Conservation (phyloP, 208 protist genomes). For the Trypanosomatidae sp. region DNA sequence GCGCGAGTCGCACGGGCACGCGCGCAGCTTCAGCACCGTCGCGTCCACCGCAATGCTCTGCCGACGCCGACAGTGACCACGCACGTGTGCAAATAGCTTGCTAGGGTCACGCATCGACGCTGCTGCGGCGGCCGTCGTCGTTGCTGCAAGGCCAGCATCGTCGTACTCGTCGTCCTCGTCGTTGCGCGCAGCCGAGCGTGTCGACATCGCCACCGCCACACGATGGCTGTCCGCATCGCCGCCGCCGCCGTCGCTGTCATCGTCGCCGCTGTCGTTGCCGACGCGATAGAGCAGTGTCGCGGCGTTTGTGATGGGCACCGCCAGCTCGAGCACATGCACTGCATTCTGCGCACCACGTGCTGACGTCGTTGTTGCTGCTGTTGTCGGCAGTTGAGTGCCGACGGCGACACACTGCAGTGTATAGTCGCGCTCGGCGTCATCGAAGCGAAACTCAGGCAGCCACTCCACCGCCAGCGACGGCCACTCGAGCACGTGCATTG, state of each 20-base stretch:
- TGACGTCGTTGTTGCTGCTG: too few relatives aligned
- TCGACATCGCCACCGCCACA: too few relatives aligned
- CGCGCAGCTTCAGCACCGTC: slow-evolving; percentile 32
- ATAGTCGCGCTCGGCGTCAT: slow-evolving; percentile 33
- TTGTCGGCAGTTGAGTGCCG: slow-evolving; percentile 19
- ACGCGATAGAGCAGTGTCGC: too few relatives aligned
- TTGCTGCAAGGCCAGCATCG: too few relatives aligned
- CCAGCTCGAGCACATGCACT: slow-evolving; percentile 43
- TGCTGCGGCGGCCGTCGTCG: too few relatives aligned
- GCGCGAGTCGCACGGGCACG: slow-evolving; percentile 23
- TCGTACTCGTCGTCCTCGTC: too few relatives aligned
- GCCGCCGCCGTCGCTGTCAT: too few relatives aligned
- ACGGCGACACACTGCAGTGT: slow-evolving; percentile 37
- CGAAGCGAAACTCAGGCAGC: slow-evolving; percentile 25
- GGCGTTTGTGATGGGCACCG: slow-evolving; percentile 25
- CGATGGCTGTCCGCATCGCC: too few relatives aligned
- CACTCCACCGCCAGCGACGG: slow-evolving; percentile 43
- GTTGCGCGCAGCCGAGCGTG: too few relatives aligned
- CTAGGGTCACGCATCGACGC: slow-evolving; percentile 11
- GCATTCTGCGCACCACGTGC: too few relatives aligned
- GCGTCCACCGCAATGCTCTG: slow-evolving; percentile 21
- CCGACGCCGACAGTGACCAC: slow-evolving; percentile 24
- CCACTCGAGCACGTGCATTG: slow-evolving; percentile 35
- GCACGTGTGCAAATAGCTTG: slow-evolving; percentile 29
- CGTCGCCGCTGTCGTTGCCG: too few relatives aligned